Evolutionary conservation across 768 basidiomycete species (phyloP), one percentile per base, ranked within the genome.

Genomic region (Podaxis sp.): DNA sequence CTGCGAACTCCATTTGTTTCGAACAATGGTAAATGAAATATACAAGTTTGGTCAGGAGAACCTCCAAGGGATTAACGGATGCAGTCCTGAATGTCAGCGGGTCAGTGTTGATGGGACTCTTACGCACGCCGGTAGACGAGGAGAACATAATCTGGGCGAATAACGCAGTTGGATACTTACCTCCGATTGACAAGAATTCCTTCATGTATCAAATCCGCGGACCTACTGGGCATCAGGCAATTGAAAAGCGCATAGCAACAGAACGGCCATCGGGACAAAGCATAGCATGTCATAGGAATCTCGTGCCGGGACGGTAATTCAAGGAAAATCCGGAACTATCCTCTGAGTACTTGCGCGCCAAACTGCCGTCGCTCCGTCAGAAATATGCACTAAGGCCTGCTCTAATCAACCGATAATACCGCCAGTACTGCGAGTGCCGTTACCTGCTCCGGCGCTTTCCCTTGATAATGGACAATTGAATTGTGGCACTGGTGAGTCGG

Each of bases 41-140:
- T 44, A 44, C 41, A 44, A n/a, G 15, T 44, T 28, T 33, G 17
- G 20, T 24, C 20, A 12, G 12, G 10, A 26, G 24, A 17, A 56
- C 38, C 54, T 28, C 54, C 54, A 56, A 56, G 54, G 38, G 22
- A 56, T 40, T 41, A 56, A 38, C 30, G 26, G 36, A 56, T 24
- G 54, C 20, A 40, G 24, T 56, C 30, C 36, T 40, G 17, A 56
- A 28, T 33, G 17, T 10, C 17, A 33, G 17, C 51, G 51, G 12
- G 30, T 12, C 22, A 20, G 17, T 28, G n/a, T 53, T 53, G 30
- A 33, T 28, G 30, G 51, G 24, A 33, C 33, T 33, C 33, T 33
- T 33, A 10, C 8, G 33, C 33, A 33, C 33, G 33, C 33, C 10
- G 8, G 33, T 3, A 33, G 30, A 10, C 30, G 8, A 10, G 10